A percentile compares a stretch with the other conserved stretches of the same genome.
These are phyloP conservation scores for Rhizophora mangle DNA, from an alignment of 345 rosid genomes.

Conservation along the genomic window DNA sequence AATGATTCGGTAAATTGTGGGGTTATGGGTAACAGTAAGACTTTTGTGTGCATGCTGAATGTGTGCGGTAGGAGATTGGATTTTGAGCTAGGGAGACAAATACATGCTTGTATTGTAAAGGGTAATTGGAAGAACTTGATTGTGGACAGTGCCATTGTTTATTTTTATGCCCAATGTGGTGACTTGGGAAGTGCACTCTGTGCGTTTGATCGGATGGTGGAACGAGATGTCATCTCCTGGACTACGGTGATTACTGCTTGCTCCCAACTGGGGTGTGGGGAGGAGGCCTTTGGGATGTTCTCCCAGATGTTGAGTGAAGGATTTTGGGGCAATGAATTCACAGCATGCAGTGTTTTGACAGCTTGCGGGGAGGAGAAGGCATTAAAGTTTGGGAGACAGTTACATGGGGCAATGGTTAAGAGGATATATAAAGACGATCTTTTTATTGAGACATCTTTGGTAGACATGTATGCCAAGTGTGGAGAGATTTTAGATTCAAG, in stretches of 20 bases:
- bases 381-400: slow-evolving; percentile 58
- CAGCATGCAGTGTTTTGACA: slow-evolving; percentile 61
- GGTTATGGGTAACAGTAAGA: slow-evolving; percentile 50
- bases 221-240: slow-evolving; percentile 81
- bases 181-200: slow-evolving; percentile 47
- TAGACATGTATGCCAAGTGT: slow-evolving; percentile 88
- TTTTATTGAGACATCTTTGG: slow-evolving; percentile 61
- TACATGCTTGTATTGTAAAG: slow-evolving; percentile 66
- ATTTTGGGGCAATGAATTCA: slow-evolving; percentile 70
- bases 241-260: slow-evolving; percentile 77
- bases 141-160: slow-evolving; percentile 63
- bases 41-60: slow-evolving; percentile 65
- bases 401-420: slow-evolving; percentile 63
- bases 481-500: slow-evolving; percentile 68
- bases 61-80: slow-evolving; percentile 54
- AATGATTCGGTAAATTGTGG: slow-evolving; percentile 38
- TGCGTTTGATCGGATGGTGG: slow-evolving; percentile 51
- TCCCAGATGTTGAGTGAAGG: slow-evolving; percentile 54
- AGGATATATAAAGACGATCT: slow-evolving; percentile 58
- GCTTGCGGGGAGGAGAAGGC: slow-evolving; percentile 68
- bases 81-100: slow-evolving; percentile 64
- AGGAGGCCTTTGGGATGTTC: slow-evolving; percentile 57
- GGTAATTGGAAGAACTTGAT: slow-evolving; percentile 53
- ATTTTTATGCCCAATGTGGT: slow-evolving; percentile 63
- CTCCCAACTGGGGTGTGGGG: slow-evolving; percentile 59